phyloP scores from a whole-genome alignment of 805 yeast genomes.

The Grigorovia jiainica region DNA sequence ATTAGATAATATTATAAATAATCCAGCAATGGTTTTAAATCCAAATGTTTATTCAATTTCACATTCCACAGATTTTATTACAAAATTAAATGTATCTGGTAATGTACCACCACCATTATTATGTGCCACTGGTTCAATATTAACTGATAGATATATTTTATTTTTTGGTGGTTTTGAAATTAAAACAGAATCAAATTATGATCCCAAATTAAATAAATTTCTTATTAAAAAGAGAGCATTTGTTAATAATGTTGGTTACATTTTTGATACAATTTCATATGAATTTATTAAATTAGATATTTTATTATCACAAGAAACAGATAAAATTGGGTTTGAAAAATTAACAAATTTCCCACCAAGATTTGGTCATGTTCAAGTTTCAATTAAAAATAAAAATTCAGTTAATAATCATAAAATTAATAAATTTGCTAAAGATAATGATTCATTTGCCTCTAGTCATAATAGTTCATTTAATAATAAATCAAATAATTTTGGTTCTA shows the following conservation, averaged over 20 bases:
- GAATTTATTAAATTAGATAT: slow-evolving; percentile 42
- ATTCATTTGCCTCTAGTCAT: background rate
- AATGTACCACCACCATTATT: slow-evolving; percentile 44
- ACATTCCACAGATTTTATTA: slow-evolving; percentile 32
- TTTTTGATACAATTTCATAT: slow-evolving; percentile 44
- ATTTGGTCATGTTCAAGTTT: slow-evolving; percentile 33
- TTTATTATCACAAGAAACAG: slow-evolving; percentile 20
- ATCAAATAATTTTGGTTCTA: background rate
- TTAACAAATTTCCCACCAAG: slow-evolving; percentile 16
- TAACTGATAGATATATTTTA: slow-evolving; percentile 49
- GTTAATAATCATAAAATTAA: background rate
- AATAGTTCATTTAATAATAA: slow-evolving; percentile 7
- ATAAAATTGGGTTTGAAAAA: background rate
- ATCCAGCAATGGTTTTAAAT: slow-evolving; percentile 35
- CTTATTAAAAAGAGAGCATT: slow-evolving; percentile 34
- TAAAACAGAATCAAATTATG: slow-evolving; percentile 27
- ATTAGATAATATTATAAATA: slow-evolving; percentile 31
- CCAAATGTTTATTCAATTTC: slow-evolving; percentile 29
- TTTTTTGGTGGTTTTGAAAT: slow-evolving; percentile 59
- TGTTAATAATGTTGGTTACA: slow-evolving; percentile 45
- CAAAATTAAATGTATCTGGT: slow-evolving; percentile 28
- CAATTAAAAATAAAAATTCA: slow-evolving; percentile 6
- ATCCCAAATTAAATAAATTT: slow-evolving; percentile 25
- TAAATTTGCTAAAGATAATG: background rate
- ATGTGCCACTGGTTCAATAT: slow-evolving; percentile 37